These are phyloP conservation scores for Fomitopsis schrenkii DNA, from an alignment of 1,284 basidiomycete genomes.

Conservation along the genomic window DNA sequence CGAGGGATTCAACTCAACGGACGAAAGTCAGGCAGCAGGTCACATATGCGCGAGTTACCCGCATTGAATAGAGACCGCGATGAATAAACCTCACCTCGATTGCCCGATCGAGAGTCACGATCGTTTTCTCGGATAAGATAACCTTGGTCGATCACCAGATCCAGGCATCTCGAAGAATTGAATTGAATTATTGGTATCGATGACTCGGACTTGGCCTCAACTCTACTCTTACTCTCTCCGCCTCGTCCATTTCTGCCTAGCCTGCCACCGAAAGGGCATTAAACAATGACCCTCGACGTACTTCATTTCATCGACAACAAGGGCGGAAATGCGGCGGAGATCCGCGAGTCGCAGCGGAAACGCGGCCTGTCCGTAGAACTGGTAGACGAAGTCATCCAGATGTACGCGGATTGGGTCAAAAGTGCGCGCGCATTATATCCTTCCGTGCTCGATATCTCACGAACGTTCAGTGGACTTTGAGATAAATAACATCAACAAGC, in stretches of 20 bases:
- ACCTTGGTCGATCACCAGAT: conserved; percentile 3
- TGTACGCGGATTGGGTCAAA: conserved; percentile 92
- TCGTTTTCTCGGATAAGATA: not conserved
- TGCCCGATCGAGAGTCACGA: not conserved
- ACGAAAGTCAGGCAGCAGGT: no score
- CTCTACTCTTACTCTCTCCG: not conserved
- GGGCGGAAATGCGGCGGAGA: conserved; percentile 92
- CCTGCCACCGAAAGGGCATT: no score
- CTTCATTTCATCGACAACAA: conserved; percentile 78
- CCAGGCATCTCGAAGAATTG: not conserved
- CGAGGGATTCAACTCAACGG: no score
- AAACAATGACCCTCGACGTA: conserved; percentile 71
- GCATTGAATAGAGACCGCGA: no score
- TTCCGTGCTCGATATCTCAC: not conserved
- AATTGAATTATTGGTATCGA: conserved; percentile 3
- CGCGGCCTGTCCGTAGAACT: conserved; percentile 86
- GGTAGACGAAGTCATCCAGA: conserved; percentile 90
- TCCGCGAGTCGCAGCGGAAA: conserved; percentile 91
- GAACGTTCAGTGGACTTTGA: conserved; percentile 77
- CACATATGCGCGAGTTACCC: no score
- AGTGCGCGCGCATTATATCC: conserved; percentile 44
- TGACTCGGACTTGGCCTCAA: not conserved
- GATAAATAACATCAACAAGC: conserved; percentile 72
- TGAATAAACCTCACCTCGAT: not conserved
- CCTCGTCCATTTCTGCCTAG: not conserved